These are phyloP conservation scores for Cocos nucifera DNA, from an alignment of 176 grass and related monocot genomes.

Conservation along the genomic window DNA sequence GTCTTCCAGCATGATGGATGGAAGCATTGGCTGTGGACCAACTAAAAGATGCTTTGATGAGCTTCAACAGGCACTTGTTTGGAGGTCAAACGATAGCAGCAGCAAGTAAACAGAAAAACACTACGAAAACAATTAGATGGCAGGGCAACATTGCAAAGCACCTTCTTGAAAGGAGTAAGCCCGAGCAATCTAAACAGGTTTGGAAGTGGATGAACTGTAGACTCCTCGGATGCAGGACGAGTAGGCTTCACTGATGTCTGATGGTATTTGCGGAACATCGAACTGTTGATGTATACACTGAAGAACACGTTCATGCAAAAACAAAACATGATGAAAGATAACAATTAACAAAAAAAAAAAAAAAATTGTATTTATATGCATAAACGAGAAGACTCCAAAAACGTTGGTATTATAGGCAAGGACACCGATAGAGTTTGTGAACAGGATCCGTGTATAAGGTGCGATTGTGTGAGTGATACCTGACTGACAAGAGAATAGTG, in stretches of 20 bases:
- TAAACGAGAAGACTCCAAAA: not conserved
- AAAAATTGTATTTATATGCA: not conserved
- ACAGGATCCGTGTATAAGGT: not conserved
- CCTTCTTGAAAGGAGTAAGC: conserved; percentile 78
- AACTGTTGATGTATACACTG: conserved; percentile 76
- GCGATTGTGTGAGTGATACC: conserved; percentile 32
- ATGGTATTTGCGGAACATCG: conserved; percentile 43
- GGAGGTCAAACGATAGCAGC: no score
- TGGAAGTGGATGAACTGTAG: conserved; percentile 53
- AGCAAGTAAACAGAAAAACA: no score
- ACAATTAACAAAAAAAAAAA: not conserved
- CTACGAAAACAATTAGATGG: no score
- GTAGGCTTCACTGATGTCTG: conserved; percentile 27
- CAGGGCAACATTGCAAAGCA: not conserved
- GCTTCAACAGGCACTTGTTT: no score
- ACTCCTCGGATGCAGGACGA: conserved; percentile 34
- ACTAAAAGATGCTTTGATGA: no score
- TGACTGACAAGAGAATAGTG: conserved; percentile 52
- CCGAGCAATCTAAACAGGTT: conserved; percentile 63
- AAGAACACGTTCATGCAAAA: not conserved
- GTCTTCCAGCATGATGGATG: no score
- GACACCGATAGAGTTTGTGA: not conserved
- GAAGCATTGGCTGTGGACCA: no score
- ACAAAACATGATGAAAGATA: not conserved
- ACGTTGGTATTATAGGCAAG: no score